phyloP scores from a whole-genome alignment of 768 basidiomycete species.

The Mycena capillaripes region DNA sequence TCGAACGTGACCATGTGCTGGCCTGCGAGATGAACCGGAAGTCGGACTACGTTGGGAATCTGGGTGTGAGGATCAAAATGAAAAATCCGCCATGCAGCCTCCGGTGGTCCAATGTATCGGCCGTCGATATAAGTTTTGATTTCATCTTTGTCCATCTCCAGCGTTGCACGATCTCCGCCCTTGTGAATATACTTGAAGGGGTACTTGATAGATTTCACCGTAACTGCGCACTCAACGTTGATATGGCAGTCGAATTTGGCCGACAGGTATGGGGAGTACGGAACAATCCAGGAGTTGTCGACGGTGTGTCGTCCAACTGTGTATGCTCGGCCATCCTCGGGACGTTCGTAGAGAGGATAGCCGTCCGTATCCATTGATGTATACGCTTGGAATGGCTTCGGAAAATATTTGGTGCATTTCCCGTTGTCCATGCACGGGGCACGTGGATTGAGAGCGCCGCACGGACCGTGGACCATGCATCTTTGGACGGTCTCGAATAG shows the following conservation, averaged over 20 bases:
- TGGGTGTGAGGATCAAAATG: conserved; percentile 50
- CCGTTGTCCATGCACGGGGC: conserved; percentile 53
- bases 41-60: conserved; percentile 53
- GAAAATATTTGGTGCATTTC: conserved; percentile 53
- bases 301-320: conserved; percentile 25
- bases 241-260: conserved; percentile 54
- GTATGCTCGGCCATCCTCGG: conserved; percentile 26
- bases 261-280: conserved; percentile 49
- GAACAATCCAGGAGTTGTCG: conserved; percentile 51
- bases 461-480: conserved; percentile 60
- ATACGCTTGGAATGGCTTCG: conserved; percentile 46
- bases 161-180: too few species aligned
- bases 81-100: conserved; percentile 54
- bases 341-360: conserved; percentile 52
- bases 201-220: conserved; percentile 41
- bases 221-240: conserved; percentile 54
- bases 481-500: conserved; percentile 38
- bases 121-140: conserved; percentile 31
- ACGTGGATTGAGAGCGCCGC: conserved; percentile 40
- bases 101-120: conserved; percentile 49
- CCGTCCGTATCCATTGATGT: conserved; percentile 51
- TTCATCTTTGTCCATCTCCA: conserved; percentile 19
- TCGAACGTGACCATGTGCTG: too few species aligned
- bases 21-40: conserved; percentile 60
- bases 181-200: conserved; percentile 42